phyloP scores from a whole-genome alignment of 1,284 basidiomycete genomes.

The Neolentinus lepideus region DNA sequence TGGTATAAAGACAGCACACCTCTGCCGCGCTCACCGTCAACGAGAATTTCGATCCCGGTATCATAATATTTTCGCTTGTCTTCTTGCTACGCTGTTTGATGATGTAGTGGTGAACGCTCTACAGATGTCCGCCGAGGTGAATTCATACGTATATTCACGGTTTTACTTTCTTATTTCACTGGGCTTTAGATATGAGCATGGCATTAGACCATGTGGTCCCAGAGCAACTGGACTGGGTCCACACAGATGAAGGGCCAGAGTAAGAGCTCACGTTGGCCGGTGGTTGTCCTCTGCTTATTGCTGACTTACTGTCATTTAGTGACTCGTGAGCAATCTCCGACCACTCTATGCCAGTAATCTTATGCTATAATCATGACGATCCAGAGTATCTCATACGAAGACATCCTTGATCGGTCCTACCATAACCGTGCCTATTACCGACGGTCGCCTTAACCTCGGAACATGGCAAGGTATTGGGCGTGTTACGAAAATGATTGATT shows the following conservation, averaged over 20 bases:
- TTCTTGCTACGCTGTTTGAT: too few relatives aligned
- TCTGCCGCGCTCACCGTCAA: slow-evolving; percentile 86
- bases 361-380: slow-evolving; percentile 1
- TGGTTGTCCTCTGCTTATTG: slow-evolving; percentile 1
- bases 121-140: slow-evolving; percentile 55
- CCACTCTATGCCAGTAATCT: not conserved
- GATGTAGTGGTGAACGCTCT: too few relatives aligned
- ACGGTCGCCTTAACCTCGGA: slow-evolving; percentile 76
- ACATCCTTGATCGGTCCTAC: slow-evolving; percentile 78
- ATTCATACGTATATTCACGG: slow-evolving; percentile 5
- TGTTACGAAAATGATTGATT: not conserved
- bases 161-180: slow-evolving; percentile 1
- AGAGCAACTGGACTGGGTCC: slow-evolving; percentile 79
- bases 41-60: slow-evolving; percentile 77
- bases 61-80: too few relatives aligned
- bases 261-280: slow-evolving; percentile 26
- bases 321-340: slow-evolving; percentile 50
- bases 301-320: slow-evolving; percentile 17
- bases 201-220: slow-evolving; percentile 85
- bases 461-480: slow-evolving; percentile 77
- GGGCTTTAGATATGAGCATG: slow-evolving; percentile 69
- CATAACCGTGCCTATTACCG: slow-evolving; percentile 80
- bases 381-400: slow-evolving; percentile 86
- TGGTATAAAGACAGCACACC: slow-evolving; percentile 72
- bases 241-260: slow-evolving; percentile 90